Base-by-base conservation (phyloP, 2,329 filamentous ascomycete species). In the Fusarium sp. region DNA sequence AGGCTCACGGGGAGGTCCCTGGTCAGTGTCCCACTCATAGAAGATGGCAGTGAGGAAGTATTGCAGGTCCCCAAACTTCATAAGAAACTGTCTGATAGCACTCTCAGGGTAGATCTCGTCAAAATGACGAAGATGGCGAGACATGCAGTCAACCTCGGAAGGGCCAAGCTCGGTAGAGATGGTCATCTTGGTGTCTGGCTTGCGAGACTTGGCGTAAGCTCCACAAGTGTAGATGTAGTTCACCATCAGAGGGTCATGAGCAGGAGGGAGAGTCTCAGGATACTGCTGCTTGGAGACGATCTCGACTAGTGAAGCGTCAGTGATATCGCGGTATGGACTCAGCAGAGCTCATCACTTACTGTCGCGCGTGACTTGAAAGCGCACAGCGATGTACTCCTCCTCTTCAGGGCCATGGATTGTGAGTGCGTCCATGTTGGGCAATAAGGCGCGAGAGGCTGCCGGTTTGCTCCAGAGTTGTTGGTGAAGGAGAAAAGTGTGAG, bases 341-440 rank as follows among this genome's bases (percentile, higher is more conserved):
- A 2, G 8, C 13, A 33, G 13, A 16, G 8, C 4, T 33, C 15
- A 15, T 16, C 13, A 15, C 31, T 33, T 33, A 33, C 31, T 33
- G 2, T 16, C 15, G n/a, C n/a, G n/a, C 6, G 7, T 8, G 15
- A 16, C 13, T 2, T 16, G 31, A 18, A 11, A 5, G 5, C 3
- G 16, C 5, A 16, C 15, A 8, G 31, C 31, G 15, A 33, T 15
- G 31, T 20, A 10, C n/a, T n/a, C n/a, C n/a, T n/a, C n/a, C n/a
- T n/a, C n/a, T n/a, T n/a, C n/a, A n/a, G n/a, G n/a, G n/a, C n/a
- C n/a, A n/a, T n/a, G n/a, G n/a, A n/a, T n/a, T n/a, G n/a, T n/a
- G n/a, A n/a, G n/a, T n/a, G n/a, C n/a, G n/a, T n/a, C n/a, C n/a
- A n/a, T n/a, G n/a, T n/a, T n/a, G n/a, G n/a, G n/a, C n/a, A n/a